These are phyloP conservation scores for Cicer chorassanicum DNA, from an alignment of 306 rosid genomes.

Conservation along the genomic window DNA sequence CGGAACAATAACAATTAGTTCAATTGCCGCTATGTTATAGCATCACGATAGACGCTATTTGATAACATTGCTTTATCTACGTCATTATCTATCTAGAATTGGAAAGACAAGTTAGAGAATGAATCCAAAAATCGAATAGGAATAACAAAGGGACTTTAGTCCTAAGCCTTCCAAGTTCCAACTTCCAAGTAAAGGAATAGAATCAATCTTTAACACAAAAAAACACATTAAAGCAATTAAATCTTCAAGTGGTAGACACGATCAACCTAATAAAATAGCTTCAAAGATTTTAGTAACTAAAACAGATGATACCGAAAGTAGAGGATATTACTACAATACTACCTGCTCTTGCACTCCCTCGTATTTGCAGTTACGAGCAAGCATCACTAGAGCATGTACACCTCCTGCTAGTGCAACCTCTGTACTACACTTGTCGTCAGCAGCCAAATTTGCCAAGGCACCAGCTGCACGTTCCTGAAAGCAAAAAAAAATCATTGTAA, in stretches of 20 bases:
- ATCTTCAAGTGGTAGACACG: conserved; percentile 36
- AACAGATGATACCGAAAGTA: conserved; percentile 15
- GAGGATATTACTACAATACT: conserved; percentile 52
- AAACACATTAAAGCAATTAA: conserved; percentile 25
- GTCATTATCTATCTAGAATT: conserved; percentile 3
- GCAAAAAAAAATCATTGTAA: conserved; percentile 34
- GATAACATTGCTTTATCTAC: not conserved
- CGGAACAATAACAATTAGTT: too few relatives aligned
- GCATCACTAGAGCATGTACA: conserved; percentile 98
- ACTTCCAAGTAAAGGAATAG: conserved; percentile 27
- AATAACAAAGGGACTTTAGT: conserved; percentile 28
- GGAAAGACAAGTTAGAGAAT: conserved; percentile 32
- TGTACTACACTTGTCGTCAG: conserved; percentile 98
- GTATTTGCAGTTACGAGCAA: conserved; percentile 93
- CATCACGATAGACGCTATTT: too few relatives aligned
- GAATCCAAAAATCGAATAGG: conserved; percentile 8
- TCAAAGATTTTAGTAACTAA: conserved; percentile 22
- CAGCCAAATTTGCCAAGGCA: conserved; percentile 99
- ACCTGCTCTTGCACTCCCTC: conserved; percentile 99
- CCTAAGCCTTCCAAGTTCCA: conserved; percentile 29
- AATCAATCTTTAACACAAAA: conserved; percentile 12
- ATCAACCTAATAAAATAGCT: conserved; percentile 30
- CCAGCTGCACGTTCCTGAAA: conserved; percentile 99
- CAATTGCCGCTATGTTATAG: too few relatives aligned
- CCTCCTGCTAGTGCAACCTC: conserved; percentile 98